Evolutionary conservation across 176 grass and related monocot genomes (phyloP), one percentile per base, ranked within the genome.

Genomic region (Lolium rigidum): DNA sequence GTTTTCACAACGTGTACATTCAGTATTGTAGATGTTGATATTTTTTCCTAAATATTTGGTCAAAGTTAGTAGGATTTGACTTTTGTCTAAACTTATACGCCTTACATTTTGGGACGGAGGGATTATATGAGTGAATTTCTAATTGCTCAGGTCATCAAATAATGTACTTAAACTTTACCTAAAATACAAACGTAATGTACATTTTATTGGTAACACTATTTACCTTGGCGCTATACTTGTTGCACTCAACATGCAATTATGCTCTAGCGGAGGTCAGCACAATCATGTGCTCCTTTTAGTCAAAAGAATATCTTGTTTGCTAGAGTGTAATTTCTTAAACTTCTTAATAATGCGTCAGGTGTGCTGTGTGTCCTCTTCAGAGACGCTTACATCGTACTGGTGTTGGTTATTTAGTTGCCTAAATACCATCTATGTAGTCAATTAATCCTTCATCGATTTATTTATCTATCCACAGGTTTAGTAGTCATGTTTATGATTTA

Each of bases 181-280:
- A 17, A 64, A 46, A 41, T n/a, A 17, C 39, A 6, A 26, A 26
- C 0, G 4, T 16, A 84, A 11, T 51, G 14, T 16, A 50, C 9
- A n/a, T 55, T 71, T 72, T 63, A 15, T 37, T 74, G 77, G 62
- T 83, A 35, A 89, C 9, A 35, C 0, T 26, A 72, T 55, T 62
- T 70, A 24, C 62, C 31, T 46, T n/a, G 56, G 17, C 5, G 17
- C 16, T 68, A 25, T 39, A 14, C 13, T 51, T 60, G 10, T 57
- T 67, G 37, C 28, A 37, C 6, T 82, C 28, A n/a, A 10, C 35
- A 22, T 28, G 49, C 37, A 85, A 74, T 11, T 48, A 77, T 48
- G 51, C 35, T 84, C 11, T 79, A 63, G 12, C 9, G 20, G 38
- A 63, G 25, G 58, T 63, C 26, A 84, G 25, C 20, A 69, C 59